Evolutionary conservation across 257 asterid species (phyloP).

Genomic region (Ophiorrhiza pumila): DNA sequence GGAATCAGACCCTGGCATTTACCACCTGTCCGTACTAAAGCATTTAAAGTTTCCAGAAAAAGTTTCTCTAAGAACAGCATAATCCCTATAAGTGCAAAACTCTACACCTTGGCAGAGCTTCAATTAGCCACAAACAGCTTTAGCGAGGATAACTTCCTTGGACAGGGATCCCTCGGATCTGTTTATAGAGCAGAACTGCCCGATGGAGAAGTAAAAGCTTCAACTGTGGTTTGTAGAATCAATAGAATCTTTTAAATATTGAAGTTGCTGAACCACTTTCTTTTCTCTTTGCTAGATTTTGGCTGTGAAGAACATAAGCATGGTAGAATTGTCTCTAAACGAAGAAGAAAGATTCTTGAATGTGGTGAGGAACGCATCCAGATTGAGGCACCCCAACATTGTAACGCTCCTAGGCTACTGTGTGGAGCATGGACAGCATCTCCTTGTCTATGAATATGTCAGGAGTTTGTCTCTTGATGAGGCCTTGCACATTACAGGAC

Average conservation of each 20-base stretch:
- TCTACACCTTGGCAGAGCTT: slow-evolving; percentile 65
- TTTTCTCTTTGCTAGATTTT: slow-evolving; percentile 39
- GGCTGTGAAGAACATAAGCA: slow-evolving; percentile 76
- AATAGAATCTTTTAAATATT: background rate
- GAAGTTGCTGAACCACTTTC: slow-evolving; percentile 8
- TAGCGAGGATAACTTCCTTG: slow-evolving; percentile 60
- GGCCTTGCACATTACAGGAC: slow-evolving; percentile 55
- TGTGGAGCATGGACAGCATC: slow-evolving; percentile 69
- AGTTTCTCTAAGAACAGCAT: slow-evolving; percentile 42
- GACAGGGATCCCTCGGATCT: slow-evolving; percentile 87
- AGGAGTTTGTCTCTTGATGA: slow-evolving; percentile 62
- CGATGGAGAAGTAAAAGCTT: slow-evolving; percentile 60
- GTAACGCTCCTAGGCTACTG: slow-evolving; percentile 79
- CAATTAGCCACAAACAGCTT: slow-evolving; percentile 81
- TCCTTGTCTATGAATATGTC: slow-evolving; percentile 66
- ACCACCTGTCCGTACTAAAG: slow-evolving; percentile 67
- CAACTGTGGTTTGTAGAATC: background rate
- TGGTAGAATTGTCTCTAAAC: slow-evolving; percentile 56
- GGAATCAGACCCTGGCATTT: slow-evolving; percentile 52
- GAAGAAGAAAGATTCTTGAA: slow-evolving; percentile 82
- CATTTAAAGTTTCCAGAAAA: slow-evolving; percentile 43
- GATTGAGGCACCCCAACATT: slow-evolving; percentile 81
- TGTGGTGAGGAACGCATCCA: slow-evolving; percentile 57
- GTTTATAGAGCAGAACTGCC: slow-evolving; percentile 83
- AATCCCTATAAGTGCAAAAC: slow-evolving; percentile 50